Percentiles rank a stretch among this genome's conserved stretches.
These are phyloP conservation scores for Murraya koenigii DNA, from an alignment of 345 rosid species.

Conservation along the genomic window DNA sequence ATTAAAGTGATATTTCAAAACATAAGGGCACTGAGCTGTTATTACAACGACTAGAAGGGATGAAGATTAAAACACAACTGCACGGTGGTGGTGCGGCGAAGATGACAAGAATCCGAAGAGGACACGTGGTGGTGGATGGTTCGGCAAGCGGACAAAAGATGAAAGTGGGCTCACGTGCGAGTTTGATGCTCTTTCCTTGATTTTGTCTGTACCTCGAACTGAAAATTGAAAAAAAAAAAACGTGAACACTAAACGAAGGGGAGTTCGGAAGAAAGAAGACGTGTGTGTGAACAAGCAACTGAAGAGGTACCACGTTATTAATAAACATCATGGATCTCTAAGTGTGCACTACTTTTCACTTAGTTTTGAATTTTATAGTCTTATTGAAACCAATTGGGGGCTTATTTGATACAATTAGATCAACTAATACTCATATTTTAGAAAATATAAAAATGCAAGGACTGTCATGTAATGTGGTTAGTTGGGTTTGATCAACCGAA, in stretches of 20 bases:
- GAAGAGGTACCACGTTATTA: too few relatives aligned
- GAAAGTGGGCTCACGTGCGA: slow-evolving; percentile 14
- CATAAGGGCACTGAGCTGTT: accelerated
- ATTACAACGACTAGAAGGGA: too few relatives aligned
- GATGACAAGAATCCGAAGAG: slow-evolving; percentile 11
- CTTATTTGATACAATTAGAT: background rate
- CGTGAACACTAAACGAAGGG: background rate
- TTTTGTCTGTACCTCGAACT: background rate
- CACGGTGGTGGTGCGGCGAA: slow-evolving; percentile 11
- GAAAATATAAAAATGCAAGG: background rate
- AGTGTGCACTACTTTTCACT: too few relatives aligned
- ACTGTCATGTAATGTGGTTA: background rate
- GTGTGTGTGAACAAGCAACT: too few relatives aligned
- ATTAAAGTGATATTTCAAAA: background rate
- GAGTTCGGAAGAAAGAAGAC: too few relatives aligned
- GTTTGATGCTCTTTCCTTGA: slow-evolving; percentile 1
- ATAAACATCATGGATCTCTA: too few relatives aligned
- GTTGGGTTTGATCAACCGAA: background rate
- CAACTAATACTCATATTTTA: accelerated
- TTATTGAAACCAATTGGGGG: background rate
- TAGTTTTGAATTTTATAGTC: too few relatives aligned
- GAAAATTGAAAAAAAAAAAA: background rate
- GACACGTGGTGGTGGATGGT: slow-evolving; percentile 31
- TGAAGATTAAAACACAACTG: background rate
- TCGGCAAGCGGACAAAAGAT: background rate